Percentiles rank a stretch among this genome's conserved stretches.
phyloP scores from a whole-genome alignment of 177 flowering plant species.

The Vitis hybrid region DNA sequence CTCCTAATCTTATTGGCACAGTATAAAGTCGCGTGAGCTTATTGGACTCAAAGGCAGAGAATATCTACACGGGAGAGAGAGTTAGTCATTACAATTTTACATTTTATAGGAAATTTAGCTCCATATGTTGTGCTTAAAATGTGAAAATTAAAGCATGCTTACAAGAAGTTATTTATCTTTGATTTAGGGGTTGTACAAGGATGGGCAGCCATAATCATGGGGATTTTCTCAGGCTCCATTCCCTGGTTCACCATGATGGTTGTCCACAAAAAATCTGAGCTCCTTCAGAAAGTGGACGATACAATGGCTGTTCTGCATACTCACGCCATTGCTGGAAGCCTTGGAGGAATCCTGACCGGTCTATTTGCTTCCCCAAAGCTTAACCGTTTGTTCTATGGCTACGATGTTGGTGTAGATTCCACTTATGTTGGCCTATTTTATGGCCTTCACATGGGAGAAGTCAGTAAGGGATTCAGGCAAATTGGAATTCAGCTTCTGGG shows the following conservation, averaged over 20 bases:
- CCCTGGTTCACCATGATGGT: constrained; percentile 59
- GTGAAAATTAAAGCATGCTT: no score
- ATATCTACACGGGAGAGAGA: no score
- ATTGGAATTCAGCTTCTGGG: constrained; percentile 39
- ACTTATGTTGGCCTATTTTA: constrained; percentile 39
- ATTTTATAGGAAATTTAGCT: no score
- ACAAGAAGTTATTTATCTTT: not conserved
- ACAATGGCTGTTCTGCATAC: constrained; percentile 49
- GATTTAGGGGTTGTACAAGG: constrained; percentile 39
- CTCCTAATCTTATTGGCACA: no score
- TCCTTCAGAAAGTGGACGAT: constrained; percentile 46
- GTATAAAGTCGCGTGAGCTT: rapidly evolving
- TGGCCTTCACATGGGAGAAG: constrained; percentile 25
- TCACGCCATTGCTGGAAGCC: constrained; percentile 40
- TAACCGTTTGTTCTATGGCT: constrained; percentile 24
- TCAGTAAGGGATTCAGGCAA: constrained; percentile 32
- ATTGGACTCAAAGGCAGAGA: no score
- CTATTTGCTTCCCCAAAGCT: constrained; percentile 38
- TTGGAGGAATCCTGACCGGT: constrained; percentile 40
- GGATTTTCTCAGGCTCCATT: constrained; percentile 34
- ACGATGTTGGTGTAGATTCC: not conserved
- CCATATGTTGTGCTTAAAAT: no score
- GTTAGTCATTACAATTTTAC: no score
- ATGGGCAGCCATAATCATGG: constrained; percentile 51
- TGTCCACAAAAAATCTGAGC: constrained; percentile 37